Percentiles rank a stretch among this genome's conserved stretches.
Evolutionary conservation across 2,329 filamentous ascomycete species (phyloP).

Genomic region (Diplodia corticola): DNA sequence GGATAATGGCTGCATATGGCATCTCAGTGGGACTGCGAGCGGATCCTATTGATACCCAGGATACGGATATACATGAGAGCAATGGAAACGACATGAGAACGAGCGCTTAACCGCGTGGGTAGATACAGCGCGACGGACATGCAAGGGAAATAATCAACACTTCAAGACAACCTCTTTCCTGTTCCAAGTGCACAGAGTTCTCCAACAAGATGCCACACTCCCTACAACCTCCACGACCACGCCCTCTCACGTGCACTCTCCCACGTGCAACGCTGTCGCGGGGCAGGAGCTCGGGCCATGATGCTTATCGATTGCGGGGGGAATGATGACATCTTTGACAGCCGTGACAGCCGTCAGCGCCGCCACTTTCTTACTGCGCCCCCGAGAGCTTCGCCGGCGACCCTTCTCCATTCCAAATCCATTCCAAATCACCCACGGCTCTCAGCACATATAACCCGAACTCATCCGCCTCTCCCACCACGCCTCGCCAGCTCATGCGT

Average conservation of each 20-base stretch:
- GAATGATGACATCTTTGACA: slow-evolving; percentile 17
- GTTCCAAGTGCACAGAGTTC: not conserved
- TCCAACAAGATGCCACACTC: too few relatives aligned
- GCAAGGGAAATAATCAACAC: not conserved
- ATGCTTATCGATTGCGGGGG: not conserved
- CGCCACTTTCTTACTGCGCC: slow-evolving; percentile 4
- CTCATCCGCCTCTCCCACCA: not conserved
- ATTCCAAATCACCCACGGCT: not conserved
- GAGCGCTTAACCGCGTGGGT: too few relatives aligned
- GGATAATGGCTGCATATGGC: not conserved
- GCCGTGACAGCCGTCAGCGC: not conserved
- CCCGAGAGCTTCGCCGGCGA: not conserved
- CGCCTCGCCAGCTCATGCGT: slow-evolving; percentile 10
- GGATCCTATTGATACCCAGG: not conserved
- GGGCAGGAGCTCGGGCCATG: not conserved
- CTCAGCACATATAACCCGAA: not conserved
- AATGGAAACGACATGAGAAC: not conserved
- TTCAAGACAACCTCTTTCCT: not conserved
- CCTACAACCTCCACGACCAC: not conserved
- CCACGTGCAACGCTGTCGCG: not conserved
- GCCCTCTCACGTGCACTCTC: not conserved
- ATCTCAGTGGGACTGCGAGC: not conserved
- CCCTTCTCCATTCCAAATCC: not conserved
- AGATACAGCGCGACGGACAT: too few relatives aligned
- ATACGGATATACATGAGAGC: not conserved